phyloP scores from a whole-genome alignment of 441 rosid species.

The Manihot esculenta region DNA sequence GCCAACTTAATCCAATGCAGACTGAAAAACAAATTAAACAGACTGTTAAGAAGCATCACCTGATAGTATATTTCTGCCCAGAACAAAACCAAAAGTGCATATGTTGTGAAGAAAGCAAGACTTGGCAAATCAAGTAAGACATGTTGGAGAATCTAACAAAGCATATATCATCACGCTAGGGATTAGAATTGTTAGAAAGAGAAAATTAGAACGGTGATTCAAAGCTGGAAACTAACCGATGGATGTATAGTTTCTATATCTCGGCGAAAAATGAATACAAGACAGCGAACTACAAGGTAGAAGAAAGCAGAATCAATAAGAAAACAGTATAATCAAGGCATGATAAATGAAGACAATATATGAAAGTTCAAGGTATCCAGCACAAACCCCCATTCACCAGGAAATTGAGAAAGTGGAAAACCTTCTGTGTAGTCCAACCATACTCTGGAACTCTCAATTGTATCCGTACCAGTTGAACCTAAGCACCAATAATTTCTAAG shows the following conservation, averaged over 20 bases:
- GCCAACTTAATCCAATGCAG: background rate
- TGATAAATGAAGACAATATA: background rate
- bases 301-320: conserved; percentile 13
- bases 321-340: background rate
- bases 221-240: conserved; percentile 35
- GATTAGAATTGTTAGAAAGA: background rate
- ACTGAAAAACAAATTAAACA: background rate
- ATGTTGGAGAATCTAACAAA: conserved; percentile 66
- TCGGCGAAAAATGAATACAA: conserved; percentile 65
- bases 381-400: conserved; percentile 77
- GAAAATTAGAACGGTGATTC: background rate
- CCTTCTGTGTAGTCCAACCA: conserved; percentile 96
- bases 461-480: conserved; percentile 85
- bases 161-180: conserved; percentile 16
- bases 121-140: conserved; percentile 85
- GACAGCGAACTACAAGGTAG: conserved; percentile 51
- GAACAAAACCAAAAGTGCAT: conserved; percentile 81
- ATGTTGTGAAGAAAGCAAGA: conserved; percentile 89
- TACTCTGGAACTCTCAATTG: conserved; percentile 89
- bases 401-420: conserved; percentile 89
- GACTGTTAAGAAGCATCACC: conserved; percentile 36
- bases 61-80: conserved; percentile 98
- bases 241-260: conserved; percentile 61
- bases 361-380: background rate
- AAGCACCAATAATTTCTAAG: background rate